These are phyloP conservation scores for Tricholoma sp. DNA, from an alignment of 768 basidiomycete species.

Conservation along the genomic window DNA sequence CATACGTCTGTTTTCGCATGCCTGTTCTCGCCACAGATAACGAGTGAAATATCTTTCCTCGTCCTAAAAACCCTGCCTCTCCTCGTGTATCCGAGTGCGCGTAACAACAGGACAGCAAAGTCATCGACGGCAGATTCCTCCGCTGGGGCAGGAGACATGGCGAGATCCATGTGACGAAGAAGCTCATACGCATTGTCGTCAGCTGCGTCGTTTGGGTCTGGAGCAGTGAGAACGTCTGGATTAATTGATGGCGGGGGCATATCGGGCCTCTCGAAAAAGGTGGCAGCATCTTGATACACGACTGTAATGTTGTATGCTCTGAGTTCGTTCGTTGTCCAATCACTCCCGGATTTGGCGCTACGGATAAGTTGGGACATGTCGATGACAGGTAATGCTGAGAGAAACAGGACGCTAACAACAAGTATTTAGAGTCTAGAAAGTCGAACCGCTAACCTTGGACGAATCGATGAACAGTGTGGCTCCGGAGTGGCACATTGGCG, in stretches of 20 bases:
- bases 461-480: no score
- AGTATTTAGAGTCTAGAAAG: no score
- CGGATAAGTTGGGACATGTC: no score
- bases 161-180: conserved; percentile 19
- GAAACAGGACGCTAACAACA: no score
- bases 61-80: conserved; percentile 10
- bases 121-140: conserved; percentile 24
- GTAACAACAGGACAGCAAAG: conserved; percentile 23
- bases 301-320: background rate
- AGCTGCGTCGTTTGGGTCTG: background rate
- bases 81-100: conserved; percentile 11
- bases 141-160: conserved; percentile 10
- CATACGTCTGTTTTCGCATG: conserved; percentile 26
- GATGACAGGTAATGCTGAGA: no score
- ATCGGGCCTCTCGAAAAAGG: background rate
- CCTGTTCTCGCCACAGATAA: conserved; percentile 22
- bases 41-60: conserved; percentile 18
- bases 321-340: background rate
- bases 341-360: background rate
- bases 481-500: no score
- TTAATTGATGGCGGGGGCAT: background rate
- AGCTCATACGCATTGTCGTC: conserved; percentile 1
- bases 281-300: background rate
- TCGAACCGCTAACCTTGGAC: no score
- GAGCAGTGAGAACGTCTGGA: background rate